Evolutionary conservation across 352 stramenopile species (phyloP), one percentile per base, ranked within the genome.

Genomic region (Peronospora farinosa): DNA sequence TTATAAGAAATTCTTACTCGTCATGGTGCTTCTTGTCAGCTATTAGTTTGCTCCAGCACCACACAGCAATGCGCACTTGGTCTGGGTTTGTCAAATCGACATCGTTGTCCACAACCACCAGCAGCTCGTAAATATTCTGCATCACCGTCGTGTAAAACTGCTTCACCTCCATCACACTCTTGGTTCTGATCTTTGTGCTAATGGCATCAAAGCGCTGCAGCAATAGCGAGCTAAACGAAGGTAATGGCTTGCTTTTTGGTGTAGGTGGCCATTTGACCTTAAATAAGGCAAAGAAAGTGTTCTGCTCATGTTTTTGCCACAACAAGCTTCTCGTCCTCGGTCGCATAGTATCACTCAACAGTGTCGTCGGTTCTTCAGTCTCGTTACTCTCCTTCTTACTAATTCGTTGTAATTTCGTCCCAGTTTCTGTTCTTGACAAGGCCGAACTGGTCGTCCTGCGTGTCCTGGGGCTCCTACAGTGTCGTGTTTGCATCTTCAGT

Each of bases 31-130:
- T 60, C 38, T 69, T 55, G 33, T 84, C 61, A 19, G 42, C 51
- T 57, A 76, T 57, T 27, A 88, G 30, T 52, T 88, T 88, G 50
- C 66, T 65, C 74, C 74, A 88, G 40, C 77, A 88, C 70, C 77
- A 83, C 3, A 88, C 58, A 21, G 74, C 72, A 51, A 88, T 84
- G 21, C 77, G 77, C n/a, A 83, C 65, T 65, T 86, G 65, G 35
- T 88, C 77, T 0, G 72, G 60, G 40, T 88, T 85, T 23, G 63
- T 65, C 25, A 88, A 28, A 32, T 86, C 64, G 36, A 88, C 70
- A 33, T 88, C 77, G 53, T 88, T 69, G 13, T 71, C 52, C 12
- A 74, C 61, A 30, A 60, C 33, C 2, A 67, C 33, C 35, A 86
- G 54, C 39, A 88, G 47, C 13, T 63, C 59, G 1, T 62, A 55